Conservation (phyloP, 345 rosid species). For the Linum tenue region DNA sequence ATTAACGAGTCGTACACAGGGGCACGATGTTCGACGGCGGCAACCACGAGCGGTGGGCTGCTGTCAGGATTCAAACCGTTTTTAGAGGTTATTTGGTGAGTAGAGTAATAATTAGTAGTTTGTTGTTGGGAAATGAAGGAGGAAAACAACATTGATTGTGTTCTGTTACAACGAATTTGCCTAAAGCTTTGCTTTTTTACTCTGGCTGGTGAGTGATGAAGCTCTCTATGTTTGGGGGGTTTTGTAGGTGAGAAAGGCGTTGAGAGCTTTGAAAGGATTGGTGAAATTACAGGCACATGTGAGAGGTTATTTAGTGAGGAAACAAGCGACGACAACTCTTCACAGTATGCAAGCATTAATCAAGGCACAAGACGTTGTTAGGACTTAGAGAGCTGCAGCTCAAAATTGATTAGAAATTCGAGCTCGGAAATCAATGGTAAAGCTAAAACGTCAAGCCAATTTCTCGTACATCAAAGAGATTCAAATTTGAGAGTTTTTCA, state of each 20-base stretch:
- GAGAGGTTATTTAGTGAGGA: constrained; percentile 69
- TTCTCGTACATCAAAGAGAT: too few species aligned
- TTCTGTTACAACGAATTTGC: constrained; percentile 1
- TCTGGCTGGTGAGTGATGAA: background rate
- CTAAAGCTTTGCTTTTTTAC: background rate
- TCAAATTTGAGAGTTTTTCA: too few species aligned
- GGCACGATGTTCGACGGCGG: constrained; percentile 10
- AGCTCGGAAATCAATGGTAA: constrained; percentile 54
- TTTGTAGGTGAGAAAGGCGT: constrained; percentile 86
- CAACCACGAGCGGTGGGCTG: constrained; percentile 17
- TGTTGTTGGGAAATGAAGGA: constrained; percentile 14
- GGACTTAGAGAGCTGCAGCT: constrained; percentile 37
- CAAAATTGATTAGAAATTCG: constrained; percentile 21
- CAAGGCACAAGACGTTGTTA: constrained; percentile 57
- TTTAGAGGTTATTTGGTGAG: constrained; percentile 27
- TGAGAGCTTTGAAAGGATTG: constrained; percentile 55
- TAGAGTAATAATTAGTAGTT: constrained; percentile 33
- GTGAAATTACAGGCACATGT: constrained; percentile 77
- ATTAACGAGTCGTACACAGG: too few species aligned
- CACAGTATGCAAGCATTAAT: constrained; percentile 76
- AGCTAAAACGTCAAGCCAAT: background rate
- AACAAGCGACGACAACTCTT: constrained; percentile 60
- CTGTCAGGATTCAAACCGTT: constrained; percentile 20
- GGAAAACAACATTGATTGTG: too few species aligned
- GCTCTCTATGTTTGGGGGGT: background rate